Base-by-base conservation (phyloP, 2,329 filamentous ascomycete species). In the Aspergillus udagawae region DNA sequence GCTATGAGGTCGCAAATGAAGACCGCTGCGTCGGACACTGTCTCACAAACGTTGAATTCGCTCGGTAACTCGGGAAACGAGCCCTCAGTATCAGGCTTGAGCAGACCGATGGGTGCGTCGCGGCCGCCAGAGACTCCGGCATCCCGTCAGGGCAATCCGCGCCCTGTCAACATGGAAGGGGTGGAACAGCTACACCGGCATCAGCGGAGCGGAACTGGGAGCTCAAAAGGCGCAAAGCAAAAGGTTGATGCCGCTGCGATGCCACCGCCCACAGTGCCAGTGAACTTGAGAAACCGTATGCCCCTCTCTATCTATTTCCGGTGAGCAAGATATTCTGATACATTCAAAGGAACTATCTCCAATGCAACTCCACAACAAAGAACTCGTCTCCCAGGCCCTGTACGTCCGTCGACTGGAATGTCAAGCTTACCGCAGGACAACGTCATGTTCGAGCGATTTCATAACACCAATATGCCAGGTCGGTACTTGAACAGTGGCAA, bases 1-100 rank as follows among this genome's bases (percentile, higher is more conserved):
- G 78, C 83, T 10, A 80, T 83, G 73, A 74, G 76, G 32, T 78
- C 79, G 2, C 78, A 82, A 12, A 79, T 85, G 57, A 80, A 83
- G 54, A 74, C 75, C 20, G 83, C 83, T 6, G 83, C 83, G 21
- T 81, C 80, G 2, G 77, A 85, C 51, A 75, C 80, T 10, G 80
- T 79, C 2, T 77, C 79, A 3, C 72, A 80, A 32, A 73, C 78
- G 1, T 62, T 83, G 17, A 73, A 78, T 45, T 72, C 72, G 4
- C 62, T 75, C 28, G 62, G 60, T 12, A 50, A 60, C 2, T 55
- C 67, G 5, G 61, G 63, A 10, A 66, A 60, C 17, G 59, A 58
- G 8, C 57, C 56, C 5, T 44, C 56, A n/a, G 50, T 21, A 6
- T 56, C 65, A 6, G 52, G 51, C n/a, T 50, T 47, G 20, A 64